Evolutionary conservation across 1,284 basidiomycete species (phyloP), one percentile per base, ranked within the genome.

Genomic region (Ceratobasidium sp.): DNA sequence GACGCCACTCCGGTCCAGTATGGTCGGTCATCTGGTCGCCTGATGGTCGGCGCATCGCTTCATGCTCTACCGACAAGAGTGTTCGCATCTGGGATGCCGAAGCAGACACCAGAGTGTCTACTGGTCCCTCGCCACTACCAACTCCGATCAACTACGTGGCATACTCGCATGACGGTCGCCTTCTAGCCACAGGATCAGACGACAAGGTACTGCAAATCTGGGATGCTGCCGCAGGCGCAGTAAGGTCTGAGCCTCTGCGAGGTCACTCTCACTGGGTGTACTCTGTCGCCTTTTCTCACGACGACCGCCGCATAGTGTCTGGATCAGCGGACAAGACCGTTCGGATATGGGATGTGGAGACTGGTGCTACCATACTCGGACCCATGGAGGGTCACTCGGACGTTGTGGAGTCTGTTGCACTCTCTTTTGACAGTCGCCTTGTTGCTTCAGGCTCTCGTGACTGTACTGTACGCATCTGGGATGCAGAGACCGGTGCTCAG

Each of bases 281-380:
- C 3, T 64, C 61, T 64, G 61, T 71, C 26, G n/a, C 23, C 12
- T 71, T 53, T 26, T 55, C 33, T 12, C 63, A 51, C 15, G 49
- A 51, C 49, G n/a, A 15, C 7, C 46, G 10, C 46, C 46, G 46
- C 20, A n/a, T 79, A 15, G 73, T 44, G 10, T 68, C 73, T 9
- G 67, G 75, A 9, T 60, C 73, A 4, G 40, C 63, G 2, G 75
- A 79, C 44, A 6, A n/a, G 1, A 58, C 77, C 7, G 53, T 78
- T 12, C 58, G 46, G 28, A 39, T 78, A 9, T 76, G 71, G 78
- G 69, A 76, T 64, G 15, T 53, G 10, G 49, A 28, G 13, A 56
- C 49, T 12, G 53, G 66, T 18, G 58, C 10, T 28, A 42, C 23
- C 4, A 39, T 26, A 6, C 10, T 9, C 10, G 42, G 15, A 12